These are phyloP conservation scores for Camillea tinctor DNA, from an alignment of 2,329 filamentous ascomycete species.

Conservation along the genomic window DNA sequence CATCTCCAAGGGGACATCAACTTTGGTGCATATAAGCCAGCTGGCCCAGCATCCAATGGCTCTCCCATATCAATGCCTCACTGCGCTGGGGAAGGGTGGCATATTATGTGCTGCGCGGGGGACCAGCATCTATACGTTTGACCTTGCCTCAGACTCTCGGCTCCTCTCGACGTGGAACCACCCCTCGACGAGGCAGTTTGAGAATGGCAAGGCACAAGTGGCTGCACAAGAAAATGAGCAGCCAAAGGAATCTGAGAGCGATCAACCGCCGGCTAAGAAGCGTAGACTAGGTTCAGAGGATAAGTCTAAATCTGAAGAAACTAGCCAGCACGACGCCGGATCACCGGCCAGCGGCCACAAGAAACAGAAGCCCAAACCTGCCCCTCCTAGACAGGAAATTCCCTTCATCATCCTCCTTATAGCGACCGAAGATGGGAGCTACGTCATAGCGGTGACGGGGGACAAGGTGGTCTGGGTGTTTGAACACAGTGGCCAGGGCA, in stretches of 20 bases:
- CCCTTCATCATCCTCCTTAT: slow-evolving; percentile 70
- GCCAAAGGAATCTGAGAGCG: slow-evolving; percentile 11
- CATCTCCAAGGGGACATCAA: background rate
- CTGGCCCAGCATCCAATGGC: slow-evolving; percentile 14
- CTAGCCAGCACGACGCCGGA: slow-evolving; percentile 9
- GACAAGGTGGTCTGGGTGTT: slow-evolving; percentile 91
- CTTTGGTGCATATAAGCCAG: background rate
- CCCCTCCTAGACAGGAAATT: slow-evolving; percentile 38
- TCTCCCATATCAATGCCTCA: slow-evolving; percentile 64
- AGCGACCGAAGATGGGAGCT: slow-evolving; percentile 59
- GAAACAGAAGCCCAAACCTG: slow-evolving; percentile 33
- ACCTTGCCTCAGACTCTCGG: slow-evolving; percentile 35
- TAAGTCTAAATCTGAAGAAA: slow-evolving; percentile 3
- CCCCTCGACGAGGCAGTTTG: slow-evolving; percentile 14
- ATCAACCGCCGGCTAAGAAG: slow-evolving; percentile 25
- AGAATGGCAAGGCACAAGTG: slow-evolving; percentile 5
- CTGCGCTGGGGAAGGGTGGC: slow-evolving; percentile 43
- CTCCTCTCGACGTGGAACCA: slow-evolving; percentile 29
- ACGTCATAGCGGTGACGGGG: slow-evolving; percentile 76
- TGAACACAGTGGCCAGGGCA: slow-evolving; percentile 59
- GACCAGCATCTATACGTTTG: slow-evolving; percentile 67
- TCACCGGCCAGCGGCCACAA: slow-evolving; percentile 18
- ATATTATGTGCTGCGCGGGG: slow-evolving; percentile 74
- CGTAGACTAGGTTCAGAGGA: slow-evolving; percentile 18
- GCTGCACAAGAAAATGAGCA: slow-evolving; percentile 7